Evolutionary conservation across 768 basidiomycete species (phyloP), one percentile per base, ranked within the genome.

Genomic region (Lactarius deliciosus): DNA sequence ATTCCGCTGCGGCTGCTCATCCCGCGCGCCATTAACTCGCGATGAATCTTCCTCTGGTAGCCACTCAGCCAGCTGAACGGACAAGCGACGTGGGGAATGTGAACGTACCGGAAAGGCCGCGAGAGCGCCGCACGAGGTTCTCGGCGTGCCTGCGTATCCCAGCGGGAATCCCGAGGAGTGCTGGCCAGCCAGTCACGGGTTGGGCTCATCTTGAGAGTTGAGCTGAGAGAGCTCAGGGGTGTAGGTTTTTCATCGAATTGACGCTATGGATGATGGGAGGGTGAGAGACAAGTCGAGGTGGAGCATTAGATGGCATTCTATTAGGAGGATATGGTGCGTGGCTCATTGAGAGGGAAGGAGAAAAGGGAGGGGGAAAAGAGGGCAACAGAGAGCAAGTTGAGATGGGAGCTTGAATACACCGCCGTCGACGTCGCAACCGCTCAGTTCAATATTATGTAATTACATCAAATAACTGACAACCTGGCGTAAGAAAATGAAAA

Each of bases 161-260:
- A n/a, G n/a, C n/a, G n/a, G 22, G 57, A n/a, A 6, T 60, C 61
- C 32, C 58, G 22, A 13, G 53, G 47, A 28, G 16, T 47, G 58
- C 67, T 60, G 63, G 69, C 68, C 64, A 63, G 64, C 70, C 70
- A 70, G 61, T 59, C 61, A 22, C 57, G 59, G 20, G 53, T 30
- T 10, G 59, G 20, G 20, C 25, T 36, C 57, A 63, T 63, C 62
- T 70, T 69, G 57, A 70, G 58, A 22, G 70, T 70, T 18, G 70
- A 70, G 34, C 70, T 70, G 38, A 70, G 62, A 45, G 65, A 54
- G 28, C 63, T 70, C 47, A 63, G 10, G 10, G 50, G 11, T 3
- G 58, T 57, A 2, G 60, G 59, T 64, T 66, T 69, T 57, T 66
- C 69, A 34, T 70, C 59, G 47, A 64, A 61, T 57, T 70, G 64